Base-by-base conservation (phyloP, 2,329 filamentous ascomycete species). In the Alternaria hordeiaustralica region DNA sequence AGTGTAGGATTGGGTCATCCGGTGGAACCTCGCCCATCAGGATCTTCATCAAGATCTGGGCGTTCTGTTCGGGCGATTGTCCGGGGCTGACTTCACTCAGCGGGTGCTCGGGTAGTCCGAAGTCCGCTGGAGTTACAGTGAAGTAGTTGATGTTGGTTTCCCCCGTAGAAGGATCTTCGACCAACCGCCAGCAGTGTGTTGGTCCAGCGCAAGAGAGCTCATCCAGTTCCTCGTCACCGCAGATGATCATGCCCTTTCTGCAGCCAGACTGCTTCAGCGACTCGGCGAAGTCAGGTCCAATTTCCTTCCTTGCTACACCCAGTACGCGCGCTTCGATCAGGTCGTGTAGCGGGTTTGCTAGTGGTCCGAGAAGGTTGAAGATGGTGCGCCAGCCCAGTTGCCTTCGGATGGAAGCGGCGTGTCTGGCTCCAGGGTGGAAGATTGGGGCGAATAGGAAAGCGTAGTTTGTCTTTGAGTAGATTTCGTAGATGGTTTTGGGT, bases 361-460 rank as follows among this genome's bases (percentile, higher is more conserved):
- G 85, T 0, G 96, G 96, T 0, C 96, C 96, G 54, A 99, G 87
- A 15, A 99, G 88, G 82, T 99, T 99, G 88, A 99, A 99, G 71
- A 99, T 95, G 2, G 96, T 99, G 73, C 96, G 89, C 86, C 96
- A 95, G 62, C 95, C 95, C 21, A 99, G 88, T 78, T 96, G 92
- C 76, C 89, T 92, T 66, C 96, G 91, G 68, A 97, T 90, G 2
- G 91, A 89, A 5, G 94, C 93, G 43, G 96, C 94, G 79, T 94
- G 90, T 78, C 89, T 90, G 91, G 98, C 97, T 51, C 94, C 95
- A 0, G 94, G 93, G 82, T 99, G 96, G 86, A 97, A 99, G 70
- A 96, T 92, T 43, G 96, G 95, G 0, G 96, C 96, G 77, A 96
- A 98, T 28, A 99, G 87, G 82, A 99, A 99, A 67, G 92, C 92